These are phyloP conservation scores for Lactifluus hygrophoroides DNA, from an alignment of 768 basidiomycete species.

Conservation along the genomic window DNA sequence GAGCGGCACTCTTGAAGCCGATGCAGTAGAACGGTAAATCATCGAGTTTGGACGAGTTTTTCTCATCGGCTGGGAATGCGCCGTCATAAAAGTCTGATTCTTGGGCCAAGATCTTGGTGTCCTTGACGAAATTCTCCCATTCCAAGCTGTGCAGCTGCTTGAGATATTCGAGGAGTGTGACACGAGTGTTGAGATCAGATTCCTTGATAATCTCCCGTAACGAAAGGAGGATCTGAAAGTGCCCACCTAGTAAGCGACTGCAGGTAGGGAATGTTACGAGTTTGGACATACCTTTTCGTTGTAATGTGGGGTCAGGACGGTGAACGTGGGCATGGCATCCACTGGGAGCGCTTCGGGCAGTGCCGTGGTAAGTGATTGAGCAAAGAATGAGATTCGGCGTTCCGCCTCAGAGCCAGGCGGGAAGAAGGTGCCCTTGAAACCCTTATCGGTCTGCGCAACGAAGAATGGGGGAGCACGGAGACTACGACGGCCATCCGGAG, in stretches of 20 bases:
- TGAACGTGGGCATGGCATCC: slow-evolving; percentile 99
- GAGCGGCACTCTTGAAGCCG: slow-evolving; percentile 97
- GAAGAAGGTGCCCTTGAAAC: slow-evolving; percentile 84
- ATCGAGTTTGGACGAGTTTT: slow-evolving; percentile 73
- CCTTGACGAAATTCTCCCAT: slow-evolving; percentile 99
- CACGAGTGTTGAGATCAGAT: slow-evolving; percentile 94
- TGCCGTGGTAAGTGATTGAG: slow-evolving; percentile 92
- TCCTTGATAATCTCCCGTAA: slow-evolving; percentile 98
- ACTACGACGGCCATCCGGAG: slow-evolving; percentile 79
- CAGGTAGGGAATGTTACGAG: not conserved
- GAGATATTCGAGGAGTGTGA: slow-evolving; percentile 94
- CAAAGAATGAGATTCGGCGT: slow-evolving; percentile 97
- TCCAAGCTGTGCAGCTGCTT: slow-evolving; percentile 97
- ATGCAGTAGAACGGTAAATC: slow-evolving; percentile 98
- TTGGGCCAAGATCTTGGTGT: slow-evolving; percentile 97
- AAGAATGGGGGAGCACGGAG: slow-evolving; percentile 97
- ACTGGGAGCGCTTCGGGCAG: slow-evolving; percentile 91
- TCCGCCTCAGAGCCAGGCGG: slow-evolving; percentile 92
- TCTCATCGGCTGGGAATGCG: slow-evolving; percentile 69
- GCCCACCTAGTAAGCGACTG: not conserved
- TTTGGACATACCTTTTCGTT: slow-evolving; percentile 73
- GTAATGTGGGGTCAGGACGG: slow-evolving; percentile 96
- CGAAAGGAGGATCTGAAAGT: slow-evolving; percentile 77
- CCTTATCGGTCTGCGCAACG: slow-evolving; percentile 88
- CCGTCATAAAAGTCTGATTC: slow-evolving; percentile 86